A percentile compares a stretch with the other conserved stretches of the same genome.
Conservation (phyloP, 148 eudicot species). For the Chenopodium formosanum region DNA sequence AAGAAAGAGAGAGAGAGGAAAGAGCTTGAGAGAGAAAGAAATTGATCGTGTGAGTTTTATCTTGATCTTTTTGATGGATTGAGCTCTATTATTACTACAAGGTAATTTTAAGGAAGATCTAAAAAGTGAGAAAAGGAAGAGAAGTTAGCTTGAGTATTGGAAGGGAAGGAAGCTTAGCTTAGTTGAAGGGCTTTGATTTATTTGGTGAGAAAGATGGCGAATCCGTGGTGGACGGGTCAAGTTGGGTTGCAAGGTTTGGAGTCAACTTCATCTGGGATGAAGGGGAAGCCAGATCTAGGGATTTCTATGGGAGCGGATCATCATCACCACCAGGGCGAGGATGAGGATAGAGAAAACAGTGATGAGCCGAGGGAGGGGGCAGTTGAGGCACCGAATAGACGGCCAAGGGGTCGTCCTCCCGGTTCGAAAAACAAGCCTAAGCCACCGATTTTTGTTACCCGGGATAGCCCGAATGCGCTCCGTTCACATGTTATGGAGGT, state of each 20-base stretch:
- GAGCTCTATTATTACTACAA: not conserved
- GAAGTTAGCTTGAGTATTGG: no score
- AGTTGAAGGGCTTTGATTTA: not conserved
- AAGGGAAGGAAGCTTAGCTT: not conserved
- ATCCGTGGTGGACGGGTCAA: conserved; percentile 34
- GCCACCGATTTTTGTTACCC: conserved; percentile 23
- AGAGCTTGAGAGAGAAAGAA: not conserved
- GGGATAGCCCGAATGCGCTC: conserved; percentile 29
- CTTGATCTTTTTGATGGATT: not conserved
- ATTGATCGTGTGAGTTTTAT: no score
- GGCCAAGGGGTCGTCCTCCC: conserved; percentile 21
- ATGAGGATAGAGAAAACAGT: conserved; percentile 18
- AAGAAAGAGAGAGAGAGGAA: no score
- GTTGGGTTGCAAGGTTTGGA: conserved; percentile 27
- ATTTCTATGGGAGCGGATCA: conserved; percentile 14
- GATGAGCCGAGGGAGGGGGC: conserved; percentile 30
- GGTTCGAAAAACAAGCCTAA: conserved; percentile 29
- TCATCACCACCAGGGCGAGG: not conserved
- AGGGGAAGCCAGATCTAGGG: conserved; percentile 28
- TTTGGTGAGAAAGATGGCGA: conserved; percentile 13
- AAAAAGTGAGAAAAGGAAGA: no score
- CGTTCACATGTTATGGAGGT: conserved; percentile 32
- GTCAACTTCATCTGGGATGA: conserved; percentile 22
- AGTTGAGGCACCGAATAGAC: conserved; percentile 20
- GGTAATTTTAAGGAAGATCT: not conserved